phyloP scores from a whole-genome alignment of 2,329 filamentous ascomycete genomes.

The Sarocladium oryzae region DNA sequence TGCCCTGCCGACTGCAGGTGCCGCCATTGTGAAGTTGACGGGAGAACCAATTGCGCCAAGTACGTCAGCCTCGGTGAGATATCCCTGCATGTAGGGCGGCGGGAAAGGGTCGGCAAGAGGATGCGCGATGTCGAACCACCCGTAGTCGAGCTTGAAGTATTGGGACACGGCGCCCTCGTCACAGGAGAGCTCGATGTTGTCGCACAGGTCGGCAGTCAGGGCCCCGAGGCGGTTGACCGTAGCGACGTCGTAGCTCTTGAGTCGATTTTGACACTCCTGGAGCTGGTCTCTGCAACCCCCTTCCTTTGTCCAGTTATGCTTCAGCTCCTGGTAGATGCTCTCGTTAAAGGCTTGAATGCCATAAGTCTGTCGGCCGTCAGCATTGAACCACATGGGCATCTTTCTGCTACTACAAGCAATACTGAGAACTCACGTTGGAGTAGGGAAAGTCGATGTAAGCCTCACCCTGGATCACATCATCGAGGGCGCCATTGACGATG shows the following conservation, averaged over 20 bases:
- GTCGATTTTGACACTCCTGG: constrained; percentile 38
- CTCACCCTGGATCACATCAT: constrained; percentile 53
- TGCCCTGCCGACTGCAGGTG: constrained; percentile 35
- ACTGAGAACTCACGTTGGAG: constrained; percentile 37
- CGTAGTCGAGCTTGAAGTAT: constrained; percentile 47
- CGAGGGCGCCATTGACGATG: constrained; percentile 65
- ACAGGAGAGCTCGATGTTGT: constrained; percentile 40
- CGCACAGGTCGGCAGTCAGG: constrained; percentile 28
- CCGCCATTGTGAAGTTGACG: constrained; percentile 47
- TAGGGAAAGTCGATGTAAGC: constrained; percentile 50
- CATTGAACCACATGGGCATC: no score
- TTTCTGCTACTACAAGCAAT: constrained; percentile 4
- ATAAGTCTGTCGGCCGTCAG: constrained; percentile 33
- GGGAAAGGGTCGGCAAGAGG: constrained; percentile 54
- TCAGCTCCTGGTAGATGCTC: constrained; percentile 25
- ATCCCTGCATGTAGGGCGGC: constrained; percentile 52
- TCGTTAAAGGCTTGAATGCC: constrained; percentile 51
- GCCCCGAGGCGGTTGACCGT: constrained; percentile 28
- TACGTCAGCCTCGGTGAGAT: constrained; percentile 51
- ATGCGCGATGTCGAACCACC: constrained; percentile 56
- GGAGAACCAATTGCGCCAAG: constrained; percentile 55
- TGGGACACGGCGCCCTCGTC: constrained; percentile 47
- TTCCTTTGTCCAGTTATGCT: constrained; percentile 23
- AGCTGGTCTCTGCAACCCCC: constrained; percentile 50
- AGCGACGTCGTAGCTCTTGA: constrained; percentile 46